A percentile compares a stretch with the other conserved stretches of the same genome.
Conservation (phyloP, 225 moss, liverwort and hornwort species). For the Bryoerythrophyllum caledonicum region DNA sequence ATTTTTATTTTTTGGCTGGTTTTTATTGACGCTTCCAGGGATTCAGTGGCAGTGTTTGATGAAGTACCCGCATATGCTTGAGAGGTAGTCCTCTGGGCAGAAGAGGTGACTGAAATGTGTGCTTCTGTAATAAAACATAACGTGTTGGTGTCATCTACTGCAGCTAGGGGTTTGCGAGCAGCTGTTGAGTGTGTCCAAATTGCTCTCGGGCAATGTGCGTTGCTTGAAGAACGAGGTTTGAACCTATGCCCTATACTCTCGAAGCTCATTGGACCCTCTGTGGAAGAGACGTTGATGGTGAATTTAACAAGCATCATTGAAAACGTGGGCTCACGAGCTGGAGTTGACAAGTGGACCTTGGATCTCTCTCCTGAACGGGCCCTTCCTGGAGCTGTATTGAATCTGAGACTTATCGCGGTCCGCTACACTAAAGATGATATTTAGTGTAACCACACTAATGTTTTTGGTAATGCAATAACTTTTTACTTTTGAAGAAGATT, state of each 20-base stretch:
- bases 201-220: constrained; percentile 53
- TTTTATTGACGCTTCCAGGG: constrained; percentile 50
- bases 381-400: constrained; percentile 38
- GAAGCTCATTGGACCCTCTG: constrained; percentile 81
- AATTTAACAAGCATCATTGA: constrained; percentile 71
- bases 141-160: constrained; percentile 46
- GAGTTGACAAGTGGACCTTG: constrained; percentile 78
- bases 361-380: constrained; percentile 56
- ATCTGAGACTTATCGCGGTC: constrained; percentile 65
- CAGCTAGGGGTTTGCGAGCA: constrained; percentile 48
- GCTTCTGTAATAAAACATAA: constrained; percentile 44
- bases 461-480: no score
- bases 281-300: constrained; percentile 77
- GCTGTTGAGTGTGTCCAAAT: constrained; percentile 60
- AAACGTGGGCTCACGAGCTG: constrained; percentile 70
- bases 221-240: constrained; percentile 49
- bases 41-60: constrained; percentile 56
- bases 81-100: constrained; percentile 46
- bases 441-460: no score
- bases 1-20: background rate
- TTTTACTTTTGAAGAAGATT: no score
- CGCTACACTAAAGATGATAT: no score
- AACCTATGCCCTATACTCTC: constrained; percentile 64
- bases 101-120: constrained; percentile 45
- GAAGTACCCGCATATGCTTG: constrained; percentile 45